Evolutionary conservation across 2,329 filamentous ascomycete species (phyloP).

Genomic region (Triangularia setosa): DNA sequence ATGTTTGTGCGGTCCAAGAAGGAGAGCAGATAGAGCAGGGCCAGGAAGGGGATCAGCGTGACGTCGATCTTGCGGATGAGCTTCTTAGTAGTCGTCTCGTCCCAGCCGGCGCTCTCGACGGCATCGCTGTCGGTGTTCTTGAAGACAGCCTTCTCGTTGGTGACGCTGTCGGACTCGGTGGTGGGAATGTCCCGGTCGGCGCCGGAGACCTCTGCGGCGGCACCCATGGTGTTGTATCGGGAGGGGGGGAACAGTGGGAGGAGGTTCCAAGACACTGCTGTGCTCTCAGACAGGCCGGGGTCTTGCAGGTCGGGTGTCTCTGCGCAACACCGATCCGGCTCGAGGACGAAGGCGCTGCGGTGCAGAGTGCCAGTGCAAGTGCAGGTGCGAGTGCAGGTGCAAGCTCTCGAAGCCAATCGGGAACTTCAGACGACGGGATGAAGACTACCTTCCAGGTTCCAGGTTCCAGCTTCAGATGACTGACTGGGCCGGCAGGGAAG

Average conservation of each 20-base stretch:
- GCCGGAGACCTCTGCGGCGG: constrained; percentile 19
- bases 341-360: background rate
- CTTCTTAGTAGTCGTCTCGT: constrained; percentile 39
- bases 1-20: constrained; percentile 51
- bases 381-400: too few relatives aligned
- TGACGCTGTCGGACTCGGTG: constrained; percentile 25
- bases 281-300: constrained; percentile 3
- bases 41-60: constrained; percentile 51
- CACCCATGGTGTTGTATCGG: constrained; percentile 17
- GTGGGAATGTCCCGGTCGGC: constrained; percentile 18
- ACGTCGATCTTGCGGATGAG: constrained; percentile 47
- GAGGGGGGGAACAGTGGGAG: background rate
- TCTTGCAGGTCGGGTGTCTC: constrained; percentile 6
- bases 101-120: constrained; percentile 29
- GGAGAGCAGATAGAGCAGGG: constrained; percentile 49
- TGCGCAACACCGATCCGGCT: constrained; percentile 4
- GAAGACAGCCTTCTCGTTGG: constrained; percentile 22
- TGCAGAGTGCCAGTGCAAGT: background rate
- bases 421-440: background rate
- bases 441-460: too few relatives aligned
- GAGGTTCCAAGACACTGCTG: background rate
- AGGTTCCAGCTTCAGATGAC: background rate
- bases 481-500: background rate
- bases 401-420: background rate
- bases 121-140: constrained; percentile 14